Evolutionary conservation across 1,139 yeast genomes (phyloP), one percentile per base, ranked within the genome.

Genomic region (Kurtzmaniella natalensis): DNA sequence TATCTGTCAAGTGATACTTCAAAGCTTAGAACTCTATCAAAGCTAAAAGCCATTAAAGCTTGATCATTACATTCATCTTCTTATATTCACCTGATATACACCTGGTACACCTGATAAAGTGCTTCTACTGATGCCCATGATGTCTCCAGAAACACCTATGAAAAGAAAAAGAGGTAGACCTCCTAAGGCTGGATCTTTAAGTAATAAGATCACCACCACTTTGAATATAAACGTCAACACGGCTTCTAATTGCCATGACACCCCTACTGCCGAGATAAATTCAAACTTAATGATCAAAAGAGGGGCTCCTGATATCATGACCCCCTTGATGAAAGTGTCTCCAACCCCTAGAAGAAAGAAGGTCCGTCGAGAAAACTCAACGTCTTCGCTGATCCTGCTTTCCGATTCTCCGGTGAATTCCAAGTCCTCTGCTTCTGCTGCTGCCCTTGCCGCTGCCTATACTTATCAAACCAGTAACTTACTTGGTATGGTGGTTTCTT

Each of bases 111-210:
- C n/a, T n/a, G n/a, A n/a, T n/a, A n/a, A n/a, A n/a, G n/a, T n/a
- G n/a, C n/a, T n/a, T n/a, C n/a, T n/a, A n/a, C n/a, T n/a, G n/a
- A n/a, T n/a, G n/a, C 8, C 18, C 5, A 17, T 28, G 5, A 35
- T 35, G 38, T 27, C 35, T 11, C 32, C 38, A 5, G 38, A 35
- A 28, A 30, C 62, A 3, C 58, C 64, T 5, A 49, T 55, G 24
- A 64, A 63, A 41, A 55, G 65, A 37, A 69, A 65, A 45, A 51
- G 75, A 46, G 75, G 75, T 13, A 56, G 75, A 48, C 75, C 75
- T 5, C 74, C 75, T 20, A 69, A 69, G 51, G 61, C 70, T 2
- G 51, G 60, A 24, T 62, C 69, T n/a, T 53, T 66, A 24, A 51
- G 64, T 31, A 61, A 57, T 41, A 60, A 58, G 41, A 65, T 65